Base-by-base conservation (phyloP, 768 basidiomycete species). In the Neoboletus subvelutipes region DNA sequence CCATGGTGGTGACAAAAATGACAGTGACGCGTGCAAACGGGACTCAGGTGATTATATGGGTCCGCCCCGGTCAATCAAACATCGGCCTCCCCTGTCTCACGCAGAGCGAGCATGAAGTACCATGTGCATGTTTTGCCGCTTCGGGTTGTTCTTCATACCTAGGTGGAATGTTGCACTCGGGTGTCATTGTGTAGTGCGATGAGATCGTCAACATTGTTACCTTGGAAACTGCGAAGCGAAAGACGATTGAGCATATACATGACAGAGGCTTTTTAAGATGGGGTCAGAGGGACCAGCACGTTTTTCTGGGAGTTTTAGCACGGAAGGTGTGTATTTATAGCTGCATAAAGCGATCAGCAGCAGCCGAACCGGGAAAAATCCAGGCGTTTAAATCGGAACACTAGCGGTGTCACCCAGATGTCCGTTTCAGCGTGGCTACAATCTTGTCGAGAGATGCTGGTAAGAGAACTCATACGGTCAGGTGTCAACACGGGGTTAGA, bases 21-120 rank as follows among this genome's bases (percentile, higher is more conserved):
- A 55, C 15, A 41, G 33, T 36, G 37, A 61, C 59, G 64, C 60
- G 58, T 58, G 42, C 33, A 17, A 34, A 17, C 18, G 0, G 11
- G 12, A 9, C 13, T 40, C 20, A 5, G 22, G 42, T 54, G 24
- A 48, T 45, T 11, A 50, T 47, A 31, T 31, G 1, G 11, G 18
- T 13, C 15, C 1, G 22, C 50, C 11, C 24, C 15, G 15, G 0
- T 0, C 0, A 0, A 1, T 0, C n/a, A 2, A 11, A 0, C 1
- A 49, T 50, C 62, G 77, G 77, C 77, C 77, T 78, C 50, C 26
- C 53, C 50, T 17, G 60, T 68, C 52, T 68, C 61, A 28, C 52
- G 60, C 9, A 55, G 60, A n/a, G 61, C 50, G 50, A 72, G 62
- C 9, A 63, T 56, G 34, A 66, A 52, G 39, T 55, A 61, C n/a